phyloP scores from a whole-genome alignment of 169 alveolate genomes.

The Plasmodium gaboni region DNA sequence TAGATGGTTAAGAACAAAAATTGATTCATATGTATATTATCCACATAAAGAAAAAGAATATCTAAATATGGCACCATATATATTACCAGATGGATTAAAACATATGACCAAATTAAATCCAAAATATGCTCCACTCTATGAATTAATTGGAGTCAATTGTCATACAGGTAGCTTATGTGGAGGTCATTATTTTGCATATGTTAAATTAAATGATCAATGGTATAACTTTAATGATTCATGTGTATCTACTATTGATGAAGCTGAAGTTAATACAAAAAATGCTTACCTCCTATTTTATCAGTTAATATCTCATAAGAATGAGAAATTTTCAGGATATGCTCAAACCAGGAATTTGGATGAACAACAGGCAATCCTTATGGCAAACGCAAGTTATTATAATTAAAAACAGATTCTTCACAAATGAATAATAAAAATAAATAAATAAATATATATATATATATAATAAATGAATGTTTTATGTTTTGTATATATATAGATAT shows the following conservation, averaged over 20 bases:
- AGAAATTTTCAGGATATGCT: constrained; percentile 48
- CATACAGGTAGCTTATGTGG: constrained; percentile 86
- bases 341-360: constrained; percentile 59
- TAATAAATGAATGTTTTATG: not conserved
- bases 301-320: constrained; percentile 36
- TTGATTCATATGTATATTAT: constrained; percentile 71
- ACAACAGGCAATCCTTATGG: constrained; percentile 43
- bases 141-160: constrained; percentile 82
- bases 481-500: too few relatives aligned
- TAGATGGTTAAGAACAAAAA: constrained; percentile 54
- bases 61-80: constrained; percentile 77
- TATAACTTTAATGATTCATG: constrained; percentile 79
- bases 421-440: not conserved
- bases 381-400: constrained; percentile 60
- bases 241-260: constrained; percentile 59
- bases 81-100: constrained; percentile 72
- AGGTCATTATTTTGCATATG: constrained; percentile 86
- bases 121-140: constrained; percentile 79
- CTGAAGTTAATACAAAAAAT: constrained; percentile 44
- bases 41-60: constrained; percentile 75
- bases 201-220: constrained; percentile 83
- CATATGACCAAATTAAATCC: constrained; percentile 76
- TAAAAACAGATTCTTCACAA: not conserved
- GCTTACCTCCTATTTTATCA: constrained; percentile 64
- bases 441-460: not conserved